Percentiles rank a stretch among this genome's conserved stretches.
Evolutionary conservation across 202 grass and related monocot species (phyloP).

Genomic region (Bolboschoenoplectus hybrid): DNA sequence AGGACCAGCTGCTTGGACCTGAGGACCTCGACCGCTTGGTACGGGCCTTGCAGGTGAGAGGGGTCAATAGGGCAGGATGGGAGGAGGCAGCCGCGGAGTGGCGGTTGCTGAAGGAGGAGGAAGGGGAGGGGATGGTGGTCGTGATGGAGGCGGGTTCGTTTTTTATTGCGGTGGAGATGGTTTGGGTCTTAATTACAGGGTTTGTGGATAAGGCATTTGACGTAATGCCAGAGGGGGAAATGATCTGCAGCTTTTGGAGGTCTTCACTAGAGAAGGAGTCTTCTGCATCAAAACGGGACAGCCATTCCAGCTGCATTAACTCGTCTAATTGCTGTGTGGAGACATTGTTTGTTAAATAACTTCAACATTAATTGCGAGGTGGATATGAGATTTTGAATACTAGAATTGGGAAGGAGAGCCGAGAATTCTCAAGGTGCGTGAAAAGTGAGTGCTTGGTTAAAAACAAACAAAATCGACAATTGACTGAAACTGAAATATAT

Average conservation of each 20-base stretch:
- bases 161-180: constrained; percentile 28
- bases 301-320: constrained; percentile 84
- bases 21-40: constrained; percentile 79
- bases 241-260: constrained; percentile 76
- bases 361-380: not conserved
- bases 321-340: constrained; percentile 64
- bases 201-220: constrained; percentile 46
- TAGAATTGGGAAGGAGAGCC: not conserved
- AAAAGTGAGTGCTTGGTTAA: not conserved
- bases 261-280: constrained; percentile 74
- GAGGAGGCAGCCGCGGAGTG: not conserved
- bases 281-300: constrained; percentile 71
- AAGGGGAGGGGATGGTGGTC: constrained; percentile 15
- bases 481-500: not conserved
- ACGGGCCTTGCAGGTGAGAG: constrained; percentile 61
- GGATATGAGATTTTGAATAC: not conserved
- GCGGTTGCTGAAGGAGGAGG: not conserved
- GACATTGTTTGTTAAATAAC: not conserved
- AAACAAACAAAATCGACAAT: constrained; percentile 6
- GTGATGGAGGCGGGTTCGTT: not conserved
- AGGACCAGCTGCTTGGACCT: constrained; percentile 66
- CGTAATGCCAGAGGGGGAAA: constrained; percentile 52
- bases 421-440: not conserved
- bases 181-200: constrained; percentile 17
- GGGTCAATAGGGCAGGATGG: constrained; percentile 44